Conservation (phyloP, 2,329 filamentous ascomycete species). For the Phaeosphaeria sp. region DNA sequence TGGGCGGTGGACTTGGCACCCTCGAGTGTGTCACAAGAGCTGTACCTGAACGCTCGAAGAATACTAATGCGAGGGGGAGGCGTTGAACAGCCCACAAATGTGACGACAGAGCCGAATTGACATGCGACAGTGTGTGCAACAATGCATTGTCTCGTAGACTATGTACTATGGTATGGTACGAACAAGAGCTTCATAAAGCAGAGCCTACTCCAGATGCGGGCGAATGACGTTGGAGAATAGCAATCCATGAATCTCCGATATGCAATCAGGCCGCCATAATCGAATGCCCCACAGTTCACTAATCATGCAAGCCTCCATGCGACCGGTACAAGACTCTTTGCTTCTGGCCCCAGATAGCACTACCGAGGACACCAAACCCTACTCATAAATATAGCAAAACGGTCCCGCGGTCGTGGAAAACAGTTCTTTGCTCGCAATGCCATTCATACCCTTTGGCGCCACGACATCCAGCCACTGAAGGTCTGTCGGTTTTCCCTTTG, state of each 20-base stretch:
- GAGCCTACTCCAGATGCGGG: neutral
- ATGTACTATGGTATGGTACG: too few species aligned
- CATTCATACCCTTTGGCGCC: constrained; percentile 30
- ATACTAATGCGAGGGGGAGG: neutral
- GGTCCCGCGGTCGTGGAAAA: constrained; percentile 40
- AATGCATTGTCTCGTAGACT: neutral
- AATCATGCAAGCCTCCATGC: neutral
- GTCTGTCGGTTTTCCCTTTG: constrained; percentile 47
- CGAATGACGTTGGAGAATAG: neutral
- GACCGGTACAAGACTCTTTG: too few species aligned
- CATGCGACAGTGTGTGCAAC: neutral
- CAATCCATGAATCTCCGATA: neutral
- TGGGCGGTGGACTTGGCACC: neutral
- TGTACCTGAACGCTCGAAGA: neutral
- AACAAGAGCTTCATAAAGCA: neutral
- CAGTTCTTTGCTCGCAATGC: constrained; percentile 31
- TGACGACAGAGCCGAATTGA: neutral
- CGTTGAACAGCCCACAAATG: neutral
- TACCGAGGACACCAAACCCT: too few species aligned
- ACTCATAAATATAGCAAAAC: constrained; percentile 43
- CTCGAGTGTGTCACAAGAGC: neutral
- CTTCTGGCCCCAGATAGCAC: too few species aligned
- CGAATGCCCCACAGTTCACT: neutral
- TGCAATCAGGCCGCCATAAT: neutral
- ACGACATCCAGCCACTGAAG: constrained; percentile 33